Evolutionary conservation across 768 basidiomycete species (phyloP), one percentile per base, ranked within the genome.

Genomic region (Rhodocollybia butyracea): DNA sequence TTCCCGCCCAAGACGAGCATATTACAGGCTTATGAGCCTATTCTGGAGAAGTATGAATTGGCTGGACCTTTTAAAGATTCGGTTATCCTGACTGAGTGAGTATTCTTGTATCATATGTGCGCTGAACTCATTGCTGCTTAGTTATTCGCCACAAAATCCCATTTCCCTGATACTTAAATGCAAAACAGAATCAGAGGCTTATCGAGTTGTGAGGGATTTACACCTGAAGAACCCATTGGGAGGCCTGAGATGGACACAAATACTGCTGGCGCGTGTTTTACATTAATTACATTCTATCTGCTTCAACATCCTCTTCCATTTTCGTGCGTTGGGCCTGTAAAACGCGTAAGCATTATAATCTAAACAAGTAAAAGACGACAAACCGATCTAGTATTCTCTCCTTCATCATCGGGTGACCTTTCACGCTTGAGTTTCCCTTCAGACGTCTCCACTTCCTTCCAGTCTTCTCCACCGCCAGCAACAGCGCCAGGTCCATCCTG

Each of bases 401-500:
- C 86, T 43, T 91, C 89, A 45, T 91, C 89, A 3, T 89, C 88
- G 45, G 88, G 89, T 42, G 89, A 91, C 61, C 89, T 79, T 30
- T 71, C 87, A 50, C 89, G 80, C 64, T 92, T 92, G 61, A 83
- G 76, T 32, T 72, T 75, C 42, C 68, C 70, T 31, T 74, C 73
- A 21, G 59, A 66, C 38, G 68, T 74, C 51, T 88, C 80, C 3
- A 77, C 69, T 56, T 88, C 85, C 67, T 88, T 91, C 89, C 91
- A 94, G 59, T 93, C 90, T 55, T 78, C 91, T 53, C 91, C 92
- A 26, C 92, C 93, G 51, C 85, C 78, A 42, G 91, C 91, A 57
- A 91, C 86, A 46, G 86, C 88, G 21, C 85, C 89, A 40, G 88
- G 88, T 13, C 84, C 89, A 39, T 90, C 89, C 59, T 85, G 83